Percentiles rank a stretch among this genome's conserved stretches.
Evolutionary conservation across 1,284 basidiomycete genomes (phyloP).

Genomic region (Flammula alnicola): DNA sequence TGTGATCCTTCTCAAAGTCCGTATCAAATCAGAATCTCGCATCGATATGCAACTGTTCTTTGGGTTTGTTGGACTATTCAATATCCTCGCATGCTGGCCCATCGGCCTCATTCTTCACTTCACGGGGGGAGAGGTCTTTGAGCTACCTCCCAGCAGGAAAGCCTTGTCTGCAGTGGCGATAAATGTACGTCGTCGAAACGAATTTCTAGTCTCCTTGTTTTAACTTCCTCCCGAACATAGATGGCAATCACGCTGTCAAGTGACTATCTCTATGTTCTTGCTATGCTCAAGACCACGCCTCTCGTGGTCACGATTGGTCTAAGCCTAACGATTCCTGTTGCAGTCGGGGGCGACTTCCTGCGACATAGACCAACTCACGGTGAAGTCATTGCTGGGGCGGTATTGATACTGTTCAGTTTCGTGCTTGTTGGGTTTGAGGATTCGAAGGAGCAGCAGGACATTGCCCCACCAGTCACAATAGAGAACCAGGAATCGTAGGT

Average conservation of each 20-base stretch:
- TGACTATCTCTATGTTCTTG: conserved; percentile 87
- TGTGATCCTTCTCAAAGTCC: conserved; percentile 90
- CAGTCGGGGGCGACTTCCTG: conserved; percentile 80
- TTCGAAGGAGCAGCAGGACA: conserved; percentile 25
- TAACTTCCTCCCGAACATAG: conserved; percentile 28
- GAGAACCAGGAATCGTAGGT: conserved; percentile 3
- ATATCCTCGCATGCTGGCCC: conserved; percentile 83
- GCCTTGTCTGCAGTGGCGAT: conserved; percentile 72
- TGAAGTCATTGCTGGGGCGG: conserved; percentile 69
- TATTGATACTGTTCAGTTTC: conserved; percentile 71
- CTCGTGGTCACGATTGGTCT: conserved; percentile 93
- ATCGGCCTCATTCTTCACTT: conserved; percentile 83
- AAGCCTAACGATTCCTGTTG: conserved; percentile 93
- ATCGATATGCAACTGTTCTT: conserved; percentile 95
- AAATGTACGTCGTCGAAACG: conserved; percentile 61
- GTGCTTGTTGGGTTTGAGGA: conserved; percentile 69
- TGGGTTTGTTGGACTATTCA: conserved; percentile 93
- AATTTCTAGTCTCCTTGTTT: not conserved
- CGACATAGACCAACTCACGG: conserved; percentile 58
- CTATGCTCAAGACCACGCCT: conserved; percentile 98
- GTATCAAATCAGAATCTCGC: conserved; percentile 82
- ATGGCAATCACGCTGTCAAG: conserved; percentile 87
- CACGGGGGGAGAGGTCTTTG: conserved; percentile 76
- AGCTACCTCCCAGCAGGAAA: conserved; percentile 65
- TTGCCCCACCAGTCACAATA: not conserved